Percentiles rank a stretch among this genome's conserved stretches.
Evolutionary conservation across 306 rosid genomes (phyloP).

Genomic region (Pterocarpus santalinus): DNA sequence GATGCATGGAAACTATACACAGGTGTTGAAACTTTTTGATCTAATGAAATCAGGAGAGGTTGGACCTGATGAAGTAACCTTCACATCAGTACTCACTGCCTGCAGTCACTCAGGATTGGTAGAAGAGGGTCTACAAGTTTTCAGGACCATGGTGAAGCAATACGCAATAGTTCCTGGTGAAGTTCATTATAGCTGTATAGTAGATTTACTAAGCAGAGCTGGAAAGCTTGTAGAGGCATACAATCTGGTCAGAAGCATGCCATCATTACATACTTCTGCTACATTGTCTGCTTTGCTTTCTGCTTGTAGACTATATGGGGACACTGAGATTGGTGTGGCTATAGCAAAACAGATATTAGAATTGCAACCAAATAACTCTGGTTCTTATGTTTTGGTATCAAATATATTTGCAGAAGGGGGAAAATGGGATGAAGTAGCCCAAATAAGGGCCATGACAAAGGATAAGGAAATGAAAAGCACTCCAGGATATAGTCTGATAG

Average conservation of each 20-base stretch:
- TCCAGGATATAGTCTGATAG: constrained; percentile 58
- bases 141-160: constrained; percentile 53
- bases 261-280: constrained; percentile 47
- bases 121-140: constrained; percentile 55
- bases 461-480: constrained; percentile 45
- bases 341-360: constrained; percentile 50
- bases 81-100: constrained; percentile 64
- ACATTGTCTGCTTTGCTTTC: constrained; percentile 59
- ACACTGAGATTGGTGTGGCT: constrained; percentile 52
- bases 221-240: constrained; percentile 61
- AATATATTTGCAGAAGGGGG: constrained; percentile 57
- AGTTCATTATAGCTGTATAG: constrained; percentile 61
- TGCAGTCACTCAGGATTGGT: constrained; percentile 68
- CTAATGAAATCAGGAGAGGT: constrained; percentile 51
- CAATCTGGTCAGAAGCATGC: constrained; percentile 54
- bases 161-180: constrained; percentile 54
- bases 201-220: constrained; percentile 66
- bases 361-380: constrained; percentile 47
- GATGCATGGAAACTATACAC: constrained; percentile 56
- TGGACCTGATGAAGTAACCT: constrained; percentile 58
- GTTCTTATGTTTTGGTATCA: constrained; percentile 51
- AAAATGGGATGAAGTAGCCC: constrained; percentile 61
- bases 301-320: constrained; percentile 62
- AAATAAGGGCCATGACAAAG: constrained; percentile 47
- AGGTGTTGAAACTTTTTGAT: constrained; percentile 56